Conservation (phyloP, 192 early-diverging fungal species). For the Chytriomyces sp. region DNA sequence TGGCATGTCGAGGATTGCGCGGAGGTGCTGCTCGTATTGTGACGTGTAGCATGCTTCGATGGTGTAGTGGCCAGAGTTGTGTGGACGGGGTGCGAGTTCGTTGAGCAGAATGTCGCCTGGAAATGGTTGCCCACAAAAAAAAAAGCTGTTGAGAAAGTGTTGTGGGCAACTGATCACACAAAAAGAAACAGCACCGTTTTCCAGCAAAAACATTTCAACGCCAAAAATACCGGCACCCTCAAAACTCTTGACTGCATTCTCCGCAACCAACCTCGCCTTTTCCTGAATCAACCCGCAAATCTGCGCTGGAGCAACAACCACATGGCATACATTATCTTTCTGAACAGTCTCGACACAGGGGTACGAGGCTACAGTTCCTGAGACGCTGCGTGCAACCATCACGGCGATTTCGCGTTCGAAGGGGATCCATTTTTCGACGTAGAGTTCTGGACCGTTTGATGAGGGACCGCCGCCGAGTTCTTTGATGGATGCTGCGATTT, state of each 20-base stretch:
- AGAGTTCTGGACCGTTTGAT: conserved; percentile 71
- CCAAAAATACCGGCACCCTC: conserved; percentile 92
- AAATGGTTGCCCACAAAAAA: too few relatives aligned
- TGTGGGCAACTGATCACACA: too few relatives aligned
- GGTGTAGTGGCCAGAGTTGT: conserved; percentile 99
- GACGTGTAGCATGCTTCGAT: conserved; percentile 97
- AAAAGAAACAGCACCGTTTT: too few relatives aligned
- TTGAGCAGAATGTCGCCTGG: conserved; percentile 87
- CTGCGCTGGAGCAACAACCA: conserved; percentile 96
- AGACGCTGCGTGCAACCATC: conserved; percentile 87
- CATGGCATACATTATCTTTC: conserved; percentile 93
- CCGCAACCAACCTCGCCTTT: conserved; percentile 82
- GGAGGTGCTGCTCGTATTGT: conserved; percentile 94
- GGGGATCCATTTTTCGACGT: conserved; percentile 92
- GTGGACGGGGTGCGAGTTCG: conserved; percentile 98
- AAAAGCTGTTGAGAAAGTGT: too few relatives aligned
- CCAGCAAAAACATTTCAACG: conserved; percentile 95
- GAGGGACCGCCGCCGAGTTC: conserved; percentile 60
- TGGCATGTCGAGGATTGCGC: conserved; percentile 88
- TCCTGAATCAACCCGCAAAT: conserved; percentile 79
- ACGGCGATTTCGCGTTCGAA: conserved; percentile 95
- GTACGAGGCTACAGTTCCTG: conserved; percentile 80
- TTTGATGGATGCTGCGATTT: conserved; percentile 67
- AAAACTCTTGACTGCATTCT: conserved; percentile 75
- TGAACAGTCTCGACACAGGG: conserved; percentile 98